Base-by-base conservation (phyloP, 2,329 filamentous ascomycete species). In the Fusarium gaditjirri region DNA sequence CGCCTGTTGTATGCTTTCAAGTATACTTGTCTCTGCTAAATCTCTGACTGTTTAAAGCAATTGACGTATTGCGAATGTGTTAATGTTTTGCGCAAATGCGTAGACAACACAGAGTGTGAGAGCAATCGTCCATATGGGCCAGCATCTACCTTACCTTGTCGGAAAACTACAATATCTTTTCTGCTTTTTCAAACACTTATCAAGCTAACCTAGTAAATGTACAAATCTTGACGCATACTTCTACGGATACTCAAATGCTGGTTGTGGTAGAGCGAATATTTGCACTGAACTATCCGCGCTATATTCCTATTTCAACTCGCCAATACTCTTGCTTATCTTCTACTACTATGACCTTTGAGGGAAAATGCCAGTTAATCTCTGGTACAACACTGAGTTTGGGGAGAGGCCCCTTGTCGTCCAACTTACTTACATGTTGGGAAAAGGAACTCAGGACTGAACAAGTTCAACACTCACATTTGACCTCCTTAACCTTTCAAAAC, bases 31-130 rank as follows among this genome's bases (percentile, higher is more conserved):
- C 33, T 14, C 6, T 19, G 19, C 27, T 8, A 19, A 44, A 3
- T 23, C 43, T 46, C 12, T n/a, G 16, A 17, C 61, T 43, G 38
- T 46, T 41, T 41, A 35, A 17, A 54, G 23, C 43, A 39, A 33
- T 39, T 25, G 27, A n/a, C 25, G 35, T 43, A 21, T 36, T 33
- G 39, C 23, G 27, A 27, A 6, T 35, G 11, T 33, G 29, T 58
- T 25, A 39, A 55, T 44, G n/a, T 6, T 31, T 65, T 65, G 43
- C 63, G 61, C 43, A n/a, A 50, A 43, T 47, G 62, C 62, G 60
- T 23, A 36, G 5, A 31, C 12, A 12, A 39, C n/a, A 33, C 16
- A 39, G 8, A n/a, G 17, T 25, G 21, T 43, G 25, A 13, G 58
- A 39, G 29, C 17, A 56, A 35, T 27, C n/a, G 13, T 29, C 7